These are phyloP conservation scores for Fusarium devonianum DNA, from an alignment of 2,329 filamentous ascomycete species.

Conservation along the genomic window DNA sequence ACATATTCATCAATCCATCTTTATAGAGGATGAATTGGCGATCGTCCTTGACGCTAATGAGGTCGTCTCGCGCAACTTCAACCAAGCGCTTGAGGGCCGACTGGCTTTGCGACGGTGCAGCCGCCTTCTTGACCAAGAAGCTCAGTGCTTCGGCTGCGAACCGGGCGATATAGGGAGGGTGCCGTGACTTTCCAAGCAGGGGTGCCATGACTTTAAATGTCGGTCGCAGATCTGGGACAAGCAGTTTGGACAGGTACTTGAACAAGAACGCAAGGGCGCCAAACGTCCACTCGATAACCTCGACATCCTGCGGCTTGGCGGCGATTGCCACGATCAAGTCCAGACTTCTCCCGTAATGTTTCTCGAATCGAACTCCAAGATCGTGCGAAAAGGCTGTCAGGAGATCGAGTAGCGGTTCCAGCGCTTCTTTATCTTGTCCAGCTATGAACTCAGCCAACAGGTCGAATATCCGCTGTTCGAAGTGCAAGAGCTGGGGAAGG, in stretches of 20 bases:
- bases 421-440: conserved; percentile 76
- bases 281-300: conserved; percentile 98
- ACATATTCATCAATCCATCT: conserved; percentile 89
- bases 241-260: conserved; percentile 90
- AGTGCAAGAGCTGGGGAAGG: conserved; percentile 89
- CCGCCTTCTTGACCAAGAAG: conserved; percentile 90
- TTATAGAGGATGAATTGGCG: conserved; percentile 74
- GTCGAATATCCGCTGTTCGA: conserved; percentile 85
- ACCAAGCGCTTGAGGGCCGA: conserved; percentile 75
- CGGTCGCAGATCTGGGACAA: conserved; percentile 85
- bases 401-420: conserved; percentile 89
- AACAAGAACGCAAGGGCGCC: conserved; percentile 93
- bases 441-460: conserved; percentile 78
- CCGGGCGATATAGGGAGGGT: conserved; percentile 85
- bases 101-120: conserved; percentile 77
- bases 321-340: conserved; percentile 80
- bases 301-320: conserved; percentile 76
- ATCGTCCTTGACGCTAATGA: conserved; percentile 61
- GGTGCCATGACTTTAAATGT: conserved; percentile 84
- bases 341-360: conserved; percentile 80
- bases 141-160: conserved; percentile 96
- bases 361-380: conserved; percentile 84
- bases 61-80: conserved; percentile 73
- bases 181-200: conserved; percentile 80
- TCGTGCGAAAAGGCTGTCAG: conserved; percentile 95